phyloP scores from a whole-genome alignment of 164 flowering plant genomes.

The Tetracentron sinense region DNA sequence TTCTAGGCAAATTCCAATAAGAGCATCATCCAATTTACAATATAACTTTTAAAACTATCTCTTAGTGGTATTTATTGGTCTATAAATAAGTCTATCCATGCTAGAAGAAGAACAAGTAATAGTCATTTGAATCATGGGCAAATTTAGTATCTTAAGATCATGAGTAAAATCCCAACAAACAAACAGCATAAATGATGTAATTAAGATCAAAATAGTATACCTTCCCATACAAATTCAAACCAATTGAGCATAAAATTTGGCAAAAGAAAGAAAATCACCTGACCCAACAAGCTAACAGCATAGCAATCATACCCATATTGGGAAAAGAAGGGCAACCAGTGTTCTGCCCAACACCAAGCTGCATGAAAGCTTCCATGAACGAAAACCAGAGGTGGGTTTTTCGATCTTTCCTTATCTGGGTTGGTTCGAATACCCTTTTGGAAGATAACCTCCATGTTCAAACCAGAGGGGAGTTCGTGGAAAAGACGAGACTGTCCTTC shows the following conservation, averaged over 20 bases:
- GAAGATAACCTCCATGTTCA: constrained; percentile 74
- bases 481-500: constrained; percentile 61
- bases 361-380: constrained; percentile 95
- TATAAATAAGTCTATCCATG: too few species aligned
- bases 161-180: background rate
- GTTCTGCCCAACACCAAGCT: constrained; percentile 96
- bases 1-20: too few species aligned
- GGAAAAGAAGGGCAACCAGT: constrained; percentile 86
- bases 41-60: too few species aligned
- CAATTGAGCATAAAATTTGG: background rate
- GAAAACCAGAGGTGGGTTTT: constrained; percentile 65
- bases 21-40: too few species aligned
- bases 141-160: background rate
- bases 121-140: too few species aligned
- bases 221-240: background rate
- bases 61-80: too few species aligned
- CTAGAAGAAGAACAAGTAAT: too few species aligned
- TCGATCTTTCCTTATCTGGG: constrained; percentile 11
- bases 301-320: constrained; percentile 63
- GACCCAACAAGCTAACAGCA: constrained; percentile 84
- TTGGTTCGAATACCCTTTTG: constrained; percentile 35
- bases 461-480: constrained; percentile 79
- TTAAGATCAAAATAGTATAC: background rate
- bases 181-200: background rate
- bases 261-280: constrained; percentile 41